A percentile compares a stretch with the other conserved stretches of the same genome.
These are phyloP conservation scores for Backusella morwellensis DNA, from an alignment of 192 early-diverging fungal genomes.

Conservation along the genomic window DNA sequence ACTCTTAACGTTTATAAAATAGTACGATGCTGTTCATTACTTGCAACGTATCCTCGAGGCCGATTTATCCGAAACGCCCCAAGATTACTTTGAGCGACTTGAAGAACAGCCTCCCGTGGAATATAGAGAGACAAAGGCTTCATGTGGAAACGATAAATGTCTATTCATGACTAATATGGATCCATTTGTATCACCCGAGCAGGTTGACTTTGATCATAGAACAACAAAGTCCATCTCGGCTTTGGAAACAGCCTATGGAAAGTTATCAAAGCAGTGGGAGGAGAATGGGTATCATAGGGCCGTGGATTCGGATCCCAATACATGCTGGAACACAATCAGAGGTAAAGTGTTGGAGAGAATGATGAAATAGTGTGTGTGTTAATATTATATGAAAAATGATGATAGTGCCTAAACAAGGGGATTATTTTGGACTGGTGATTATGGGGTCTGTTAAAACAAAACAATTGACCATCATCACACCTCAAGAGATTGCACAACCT, in stretches of 20 bases:
- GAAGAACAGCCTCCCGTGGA: conserved; percentile 42
- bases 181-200: conserved; percentile 45
- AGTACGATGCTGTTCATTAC: conserved; percentile 51
- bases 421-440: conserved; percentile 53
- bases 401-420: conserved; percentile 38
- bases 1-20: not conserved
- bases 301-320: conserved; percentile 44
- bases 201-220: conserved; percentile 34
- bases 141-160: conserved; percentile 52
- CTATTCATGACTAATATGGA: conserved; percentile 52
- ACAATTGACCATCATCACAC: conserved; percentile 12
- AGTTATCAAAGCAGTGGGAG: conserved; percentile 40
- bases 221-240: conserved; percentile 34
- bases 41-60: conserved; percentile 41
- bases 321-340: conserved; percentile 53
- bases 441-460: conserved; percentile 25
- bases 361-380: not conserved
- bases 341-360: conserved; percentile 15
- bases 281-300: conserved; percentile 46
- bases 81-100: conserved; percentile 45
- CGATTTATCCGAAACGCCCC: conserved; percentile 35
- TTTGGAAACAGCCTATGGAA: conserved; percentile 37
- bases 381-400: not conserved
- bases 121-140: conserved; percentile 45
- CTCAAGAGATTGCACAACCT: conserved; percentile 2